Base-by-base conservation (phyloP, 331 rosid species). In the Acacia pycnantha region DNA sequence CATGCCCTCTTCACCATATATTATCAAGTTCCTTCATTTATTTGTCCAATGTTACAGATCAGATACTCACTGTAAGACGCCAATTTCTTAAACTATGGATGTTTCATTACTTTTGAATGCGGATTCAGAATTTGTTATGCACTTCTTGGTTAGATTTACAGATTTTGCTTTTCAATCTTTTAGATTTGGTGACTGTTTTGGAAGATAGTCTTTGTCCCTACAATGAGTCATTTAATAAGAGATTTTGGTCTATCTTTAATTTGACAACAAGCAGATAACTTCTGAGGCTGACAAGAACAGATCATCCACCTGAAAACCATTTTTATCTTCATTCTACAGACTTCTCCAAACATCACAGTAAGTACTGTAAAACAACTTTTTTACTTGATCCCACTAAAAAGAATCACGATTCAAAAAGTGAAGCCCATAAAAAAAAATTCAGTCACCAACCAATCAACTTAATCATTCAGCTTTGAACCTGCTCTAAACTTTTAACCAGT, bases 11-110 rank as follows among this genome's bases (percentile, higher is more conserved):
- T 31, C 56, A 72, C 74, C 74, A 31, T 41, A 31, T 77, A 70
- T 76, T 80, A 74, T 47, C 41, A 79, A 40, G 29, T 77, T 82
- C 71, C 13, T 82, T 82, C 35, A 69, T 77, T 76, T 76, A 18
- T 77, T 62, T 62, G 72, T 59, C 71, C 54, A 26, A 43, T 76
- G 71, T 59, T 76, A 5, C 22, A 47, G 65, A 24, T 76, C 61
- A 54, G 62, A 44, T 50, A 12, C n/a, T 43, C 19, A 35, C 4
- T 3, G 68, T 48, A 47, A 81, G 44, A 73, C 43, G 68, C 68
- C 79, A 37, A 12, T 27, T 27, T 33, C 31, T 14, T 53, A 11
- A 33, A 37, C 14, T 67, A 19, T 67, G 73, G 14, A 8, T 47
- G 59, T 33, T 43, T 70, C 37, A 26, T 15, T 6, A 47, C 10